These are phyloP conservation scores for Marasmius sp. DNA, from an alignment of 1,284 basidiomycete genomes.

Conservation along the genomic window DNA sequence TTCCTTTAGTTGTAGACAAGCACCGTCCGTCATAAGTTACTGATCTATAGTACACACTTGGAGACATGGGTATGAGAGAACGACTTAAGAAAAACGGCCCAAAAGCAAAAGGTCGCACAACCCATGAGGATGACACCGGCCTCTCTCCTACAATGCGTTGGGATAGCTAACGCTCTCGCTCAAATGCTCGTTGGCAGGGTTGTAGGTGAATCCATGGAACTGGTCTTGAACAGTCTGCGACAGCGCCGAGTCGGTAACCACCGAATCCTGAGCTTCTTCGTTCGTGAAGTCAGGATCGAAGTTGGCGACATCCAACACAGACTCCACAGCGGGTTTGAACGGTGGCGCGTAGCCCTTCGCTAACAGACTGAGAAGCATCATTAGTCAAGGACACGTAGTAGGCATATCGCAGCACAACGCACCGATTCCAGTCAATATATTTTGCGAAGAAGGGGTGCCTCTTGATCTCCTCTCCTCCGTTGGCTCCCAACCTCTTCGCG, in stretches of 20 bases:
- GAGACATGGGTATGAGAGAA: too few species aligned
- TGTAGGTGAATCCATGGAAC: constrained; percentile 87
- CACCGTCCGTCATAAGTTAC: too few species aligned
- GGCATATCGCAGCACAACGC: constrained; percentile 18
- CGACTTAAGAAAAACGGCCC: too few species aligned
- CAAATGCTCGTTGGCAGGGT: constrained; percentile 77
- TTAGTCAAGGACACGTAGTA: neutral
- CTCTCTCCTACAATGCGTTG: constrained; percentile 32
- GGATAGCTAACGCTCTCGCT: constrained; percentile 74
- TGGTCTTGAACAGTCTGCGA: constrained; percentile 95
- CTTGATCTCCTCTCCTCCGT: constrained; percentile 97
- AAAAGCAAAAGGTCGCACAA: neutral
- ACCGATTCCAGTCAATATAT: constrained; percentile 90
- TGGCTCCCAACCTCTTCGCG: constrained; percentile 79
- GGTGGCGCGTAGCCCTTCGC: constrained; percentile 97
- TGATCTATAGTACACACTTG: too few species aligned
- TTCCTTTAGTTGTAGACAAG: too few species aligned
- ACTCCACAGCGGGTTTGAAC: constrained; percentile 97
- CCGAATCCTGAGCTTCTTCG: constrained; percentile 91
- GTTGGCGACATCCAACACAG: constrained; percentile 82
- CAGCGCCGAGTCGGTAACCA: constrained; percentile 89
- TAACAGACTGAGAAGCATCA: constrained; percentile 54
- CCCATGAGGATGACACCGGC: neutral
- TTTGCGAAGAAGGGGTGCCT: constrained; percentile 94
- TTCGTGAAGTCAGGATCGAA: constrained; percentile 95